Evolutionary conservation across 106 monocot genomes (phyloP).

Genomic region (Phalaenopsis equestris): DNA sequence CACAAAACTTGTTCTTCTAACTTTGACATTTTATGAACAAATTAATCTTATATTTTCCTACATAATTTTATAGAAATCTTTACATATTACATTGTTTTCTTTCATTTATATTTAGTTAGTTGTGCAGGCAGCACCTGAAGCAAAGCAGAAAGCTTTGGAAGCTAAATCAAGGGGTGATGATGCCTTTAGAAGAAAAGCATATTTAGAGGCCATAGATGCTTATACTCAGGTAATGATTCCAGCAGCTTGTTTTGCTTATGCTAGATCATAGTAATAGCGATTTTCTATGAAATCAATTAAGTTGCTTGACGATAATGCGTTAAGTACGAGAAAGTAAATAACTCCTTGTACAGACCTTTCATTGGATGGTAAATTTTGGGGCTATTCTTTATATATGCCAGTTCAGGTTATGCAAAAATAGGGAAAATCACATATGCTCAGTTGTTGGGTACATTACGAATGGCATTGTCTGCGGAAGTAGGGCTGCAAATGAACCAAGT

Average conservation of each 20-base stretch:
- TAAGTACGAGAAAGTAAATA: neutral
- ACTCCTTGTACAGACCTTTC: no score
- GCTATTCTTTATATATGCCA: no score
- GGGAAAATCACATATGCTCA: no score
- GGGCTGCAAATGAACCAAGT: no score
- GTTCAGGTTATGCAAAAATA: no score
- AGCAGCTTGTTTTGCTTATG: neutral
- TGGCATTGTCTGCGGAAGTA: no score
- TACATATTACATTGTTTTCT: neutral
- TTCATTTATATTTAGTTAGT: neutral
- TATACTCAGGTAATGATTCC: constrained; percentile 72
- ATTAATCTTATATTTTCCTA: neutral
- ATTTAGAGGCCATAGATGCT: constrained; percentile 66
- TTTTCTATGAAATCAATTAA: neutral
- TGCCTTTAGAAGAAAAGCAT: constrained; percentile 76
- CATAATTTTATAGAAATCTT: constrained; percentile 1
- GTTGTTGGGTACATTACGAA: no score
- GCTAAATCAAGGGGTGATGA: constrained; percentile 86
- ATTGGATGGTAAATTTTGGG: no score
- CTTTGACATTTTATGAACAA: neutral
- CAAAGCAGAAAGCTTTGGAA: constrained; percentile 65
- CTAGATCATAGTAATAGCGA: neutral
- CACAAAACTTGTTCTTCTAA: neutral
- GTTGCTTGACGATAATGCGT: neutral
- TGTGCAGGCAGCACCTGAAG: constrained; percentile 64